Conservation (phyloP, 257 asterid species). For the Solanum sitiens region DNA sequence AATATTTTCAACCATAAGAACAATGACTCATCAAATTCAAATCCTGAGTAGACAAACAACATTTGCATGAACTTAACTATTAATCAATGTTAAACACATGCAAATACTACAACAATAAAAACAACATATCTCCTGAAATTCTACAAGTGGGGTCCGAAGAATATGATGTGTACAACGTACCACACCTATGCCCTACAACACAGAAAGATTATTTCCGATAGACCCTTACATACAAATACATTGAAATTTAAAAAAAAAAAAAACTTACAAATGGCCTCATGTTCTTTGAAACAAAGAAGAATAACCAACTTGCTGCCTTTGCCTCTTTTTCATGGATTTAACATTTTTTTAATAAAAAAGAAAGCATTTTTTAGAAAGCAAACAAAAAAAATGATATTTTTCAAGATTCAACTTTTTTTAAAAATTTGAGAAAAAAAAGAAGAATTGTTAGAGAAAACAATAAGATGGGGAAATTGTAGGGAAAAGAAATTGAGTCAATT, state of each 20-base stretch:
- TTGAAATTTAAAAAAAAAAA: not conserved
- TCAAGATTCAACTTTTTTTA: not conserved
- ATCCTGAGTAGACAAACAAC: not conserved
- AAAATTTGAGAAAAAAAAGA: not conserved
- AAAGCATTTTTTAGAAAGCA: not conserved
- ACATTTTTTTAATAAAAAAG: not conserved
- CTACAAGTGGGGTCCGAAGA: not conserved
- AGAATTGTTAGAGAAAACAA: not conserved
- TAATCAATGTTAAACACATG: not conserved
- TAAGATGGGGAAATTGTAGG: not conserved
- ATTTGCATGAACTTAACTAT: not conserved
- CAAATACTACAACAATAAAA: not conserved
- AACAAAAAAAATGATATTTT: no score
- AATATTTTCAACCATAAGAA: not conserved
- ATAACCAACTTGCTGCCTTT: not conserved
- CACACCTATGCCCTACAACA: no score
- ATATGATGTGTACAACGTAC: not conserved
- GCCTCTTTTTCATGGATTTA: not conserved
- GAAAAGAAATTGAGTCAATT: not conserved
- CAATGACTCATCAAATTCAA: not conserved
- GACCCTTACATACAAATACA: not conserved
- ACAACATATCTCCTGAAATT: not conserved
- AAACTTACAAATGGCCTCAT: slow-evolving; percentile 16
- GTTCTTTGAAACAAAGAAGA: not conserved
- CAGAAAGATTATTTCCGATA: not conserved